Evolutionary conservation across 2,329 filamentous ascomycete genomes (phyloP).

Genomic region (Curvularia sp.): DNA sequence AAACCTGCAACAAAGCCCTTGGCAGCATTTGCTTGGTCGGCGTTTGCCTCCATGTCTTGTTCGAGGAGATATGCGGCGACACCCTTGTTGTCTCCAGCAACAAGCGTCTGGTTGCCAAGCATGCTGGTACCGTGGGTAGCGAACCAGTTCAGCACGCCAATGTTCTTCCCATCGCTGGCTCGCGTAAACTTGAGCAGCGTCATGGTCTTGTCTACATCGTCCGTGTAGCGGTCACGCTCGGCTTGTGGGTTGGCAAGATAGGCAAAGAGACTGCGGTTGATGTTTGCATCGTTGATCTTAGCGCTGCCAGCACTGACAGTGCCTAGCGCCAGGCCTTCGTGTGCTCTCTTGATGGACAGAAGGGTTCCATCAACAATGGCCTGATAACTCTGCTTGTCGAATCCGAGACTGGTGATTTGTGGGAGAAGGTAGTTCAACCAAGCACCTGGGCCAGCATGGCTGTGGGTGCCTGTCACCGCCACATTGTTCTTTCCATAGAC

Average conservation of each 20-base stretch:
- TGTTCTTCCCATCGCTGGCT: constrained; percentile 74
- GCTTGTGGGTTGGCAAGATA: constrained; percentile 84
- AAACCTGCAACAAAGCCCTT: constrained; percentile 86
- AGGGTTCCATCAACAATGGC: constrained; percentile 88
- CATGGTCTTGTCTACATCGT: constrained; percentile 76
- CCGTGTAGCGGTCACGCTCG: constrained; percentile 74
- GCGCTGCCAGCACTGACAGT: constrained; percentile 73
- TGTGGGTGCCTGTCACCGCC: constrained; percentile 91
- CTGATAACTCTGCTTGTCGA: constrained; percentile 83
- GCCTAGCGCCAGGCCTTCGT: constrained; percentile 73
- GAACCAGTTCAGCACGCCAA: constrained; percentile 88
- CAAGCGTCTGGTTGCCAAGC: constrained; percentile 87
- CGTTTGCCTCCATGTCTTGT: constrained; percentile 63
- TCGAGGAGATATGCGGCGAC: constrained; percentile 88
- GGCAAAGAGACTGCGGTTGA: constrained; percentile 86
- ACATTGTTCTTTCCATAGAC: constrained; percentile 81
- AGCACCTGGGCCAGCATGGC: constrained; percentile 86
- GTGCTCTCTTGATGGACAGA: constrained; percentile 80
- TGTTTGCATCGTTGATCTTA: constrained; percentile 76
- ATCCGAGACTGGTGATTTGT: constrained; percentile 87
- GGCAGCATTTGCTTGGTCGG: constrained; percentile 55
- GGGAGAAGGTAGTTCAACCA: constrained; percentile 96
- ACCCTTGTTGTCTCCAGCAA: constrained; percentile 96
- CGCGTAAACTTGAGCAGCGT: constrained; percentile 81
- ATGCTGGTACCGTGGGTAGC: constrained; percentile 91